A percentile compares a stretch with the other conserved stretches of the same genome.
phyloP scores from a whole-genome alignment of 2,329 filamentous ascomycete species.

The Ceratocystis cubensis region DNA sequence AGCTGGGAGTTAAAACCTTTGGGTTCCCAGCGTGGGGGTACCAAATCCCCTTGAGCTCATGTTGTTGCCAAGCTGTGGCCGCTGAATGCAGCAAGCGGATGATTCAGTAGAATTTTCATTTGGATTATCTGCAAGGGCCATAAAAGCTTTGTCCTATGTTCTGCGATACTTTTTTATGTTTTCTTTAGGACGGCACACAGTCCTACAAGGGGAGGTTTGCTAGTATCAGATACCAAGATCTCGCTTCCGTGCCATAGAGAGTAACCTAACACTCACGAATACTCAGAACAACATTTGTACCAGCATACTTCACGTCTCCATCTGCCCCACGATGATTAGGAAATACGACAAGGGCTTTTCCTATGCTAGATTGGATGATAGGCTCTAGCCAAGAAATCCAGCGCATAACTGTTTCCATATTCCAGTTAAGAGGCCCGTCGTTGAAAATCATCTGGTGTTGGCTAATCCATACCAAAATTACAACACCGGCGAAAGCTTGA shows the following conservation, averaged over 20 bases:
- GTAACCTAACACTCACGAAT: conserved; percentile 52
- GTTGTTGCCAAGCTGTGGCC: too few species aligned
- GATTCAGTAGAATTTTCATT: background rate
- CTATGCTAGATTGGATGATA: conserved; percentile 37
- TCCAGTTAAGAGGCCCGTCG: conserved; percentile 40
- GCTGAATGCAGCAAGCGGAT: conserved; percentile 4
- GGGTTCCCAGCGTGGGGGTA: too few species aligned
- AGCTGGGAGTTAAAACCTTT: background rate
- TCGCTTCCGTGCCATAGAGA: conserved; percentile 51
- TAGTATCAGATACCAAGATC: conserved; percentile 55
- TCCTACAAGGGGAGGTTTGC: conserved; percentile 33
- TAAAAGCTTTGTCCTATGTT: conserved; percentile 9
- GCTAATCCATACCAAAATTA: conserved; percentile 65
- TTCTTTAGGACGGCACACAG: conserved; percentile 30
- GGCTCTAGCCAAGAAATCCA: conserved; percentile 65
- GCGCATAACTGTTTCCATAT: conserved; percentile 52
- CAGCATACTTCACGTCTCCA: conserved; percentile 53
- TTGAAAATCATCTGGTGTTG: conserved; percentile 47
- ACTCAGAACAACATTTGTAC: conserved; percentile 58
- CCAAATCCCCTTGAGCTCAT: too few species aligned
- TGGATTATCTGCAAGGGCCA: background rate
- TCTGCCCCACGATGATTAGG: conserved; percentile 60
- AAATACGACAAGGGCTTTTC: conserved; percentile 55
- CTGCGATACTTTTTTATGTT: conserved; percentile 3
- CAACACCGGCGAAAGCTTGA: conserved; percentile 41